Conservation (phyloP, 2,329 filamentous ascomycete genomes). For the Cordyceps farinosa region DNA sequence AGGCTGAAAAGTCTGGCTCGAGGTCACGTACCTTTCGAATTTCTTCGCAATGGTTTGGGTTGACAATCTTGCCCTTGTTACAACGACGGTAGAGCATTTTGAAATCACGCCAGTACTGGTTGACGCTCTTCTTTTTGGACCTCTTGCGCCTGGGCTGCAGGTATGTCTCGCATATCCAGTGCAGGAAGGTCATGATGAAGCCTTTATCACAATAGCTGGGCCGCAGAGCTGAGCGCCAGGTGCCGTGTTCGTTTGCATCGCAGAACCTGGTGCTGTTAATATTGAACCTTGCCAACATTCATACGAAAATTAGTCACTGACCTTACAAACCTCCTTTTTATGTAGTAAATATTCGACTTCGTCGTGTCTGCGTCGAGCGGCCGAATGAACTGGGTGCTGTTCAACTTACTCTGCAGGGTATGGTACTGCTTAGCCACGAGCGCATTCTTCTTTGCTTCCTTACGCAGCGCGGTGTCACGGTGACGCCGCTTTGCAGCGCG, state of each 20-base stretch:
- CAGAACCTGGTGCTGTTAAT: slow-evolving; percentile 15
- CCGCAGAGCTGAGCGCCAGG: slow-evolving; percentile 16
- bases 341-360: slow-evolving; percentile 25
- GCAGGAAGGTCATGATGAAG: slow-evolving; percentile 26
- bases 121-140: slow-evolving; percentile 20
- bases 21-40: slow-evolving; percentile 8
- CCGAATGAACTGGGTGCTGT: slow-evolving; percentile 1
- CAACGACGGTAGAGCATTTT: slow-evolving; percentile 24
- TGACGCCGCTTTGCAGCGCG: neutral
- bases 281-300: neutral
- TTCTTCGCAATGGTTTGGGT: slow-evolving; percentile 19
- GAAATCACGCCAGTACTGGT: slow-evolving; percentile 24
- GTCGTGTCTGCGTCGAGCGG: slow-evolving; percentile 21
- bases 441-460: neutral
- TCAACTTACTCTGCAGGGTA: neutral
- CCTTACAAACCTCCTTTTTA: slow-evolving; percentile 23
- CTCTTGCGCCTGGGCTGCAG: slow-evolving; percentile 16
- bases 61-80: slow-evolving; percentile 21
- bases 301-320: slow-evolving; percentile 10
- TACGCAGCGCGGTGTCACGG: neutral
- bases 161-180: slow-evolving; percentile 25
- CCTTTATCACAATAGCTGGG: slow-evolving; percentile 23
- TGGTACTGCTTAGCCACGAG: neutral
- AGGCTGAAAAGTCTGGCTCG: neutral
- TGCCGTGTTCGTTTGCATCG: slow-evolving; percentile 8